Base-by-base conservation (phyloP, 345 rosid genomes). In the Dovyalis caffra region DNA sequence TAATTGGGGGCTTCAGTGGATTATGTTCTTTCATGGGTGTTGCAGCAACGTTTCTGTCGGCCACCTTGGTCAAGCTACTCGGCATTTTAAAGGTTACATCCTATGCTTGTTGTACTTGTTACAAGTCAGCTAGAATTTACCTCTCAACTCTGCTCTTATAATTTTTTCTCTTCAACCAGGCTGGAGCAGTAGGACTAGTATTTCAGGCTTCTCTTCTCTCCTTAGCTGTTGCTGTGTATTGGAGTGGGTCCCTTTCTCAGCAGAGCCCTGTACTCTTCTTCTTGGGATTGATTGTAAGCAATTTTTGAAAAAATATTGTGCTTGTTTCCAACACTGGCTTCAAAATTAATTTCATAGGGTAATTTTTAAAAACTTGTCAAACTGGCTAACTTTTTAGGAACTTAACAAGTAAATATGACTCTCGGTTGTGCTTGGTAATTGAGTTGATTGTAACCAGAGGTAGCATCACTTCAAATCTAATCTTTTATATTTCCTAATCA, bases 1-100 rank as follows among this genome's bases (percentile, higher is more conserved):
- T 95, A 68, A 86, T 95, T 63, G 99, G 97, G 10, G 95, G 95
- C 8, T 95, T 95, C 73, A 92, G 90, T 80, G 99, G 99, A 69
- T 84, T 92, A 66, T 95, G 99, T 53, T 93, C 99, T 64, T 79
- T 85, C 71, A 95, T 95, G 99, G 99, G 97, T 12, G 94, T 95
- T 5, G 92, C 87, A 0, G 99, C 99, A n/a, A 92, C 99, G 5
- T 95, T 95, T 74, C 80, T 91, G 56, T 89, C 99, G 73, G 91
- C 98, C 71, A 83, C 82, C 80, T 80, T 95, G 71, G 94, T 95
- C 80, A 88, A 64, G 81, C 86, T 66, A 61, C 79, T 95, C 23
- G 98, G 98, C 81, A 89, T 95, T 77, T 78, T 89, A 66, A 87
- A 87, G 96, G 96, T 91, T 72, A 58, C 29, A 47, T 66, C 73